Evolutionary conservation across 1,284 basidiomycete species (phyloP), one percentile per base, ranked within the genome.

Genomic region (Ceratobasidium sp.): DNA sequence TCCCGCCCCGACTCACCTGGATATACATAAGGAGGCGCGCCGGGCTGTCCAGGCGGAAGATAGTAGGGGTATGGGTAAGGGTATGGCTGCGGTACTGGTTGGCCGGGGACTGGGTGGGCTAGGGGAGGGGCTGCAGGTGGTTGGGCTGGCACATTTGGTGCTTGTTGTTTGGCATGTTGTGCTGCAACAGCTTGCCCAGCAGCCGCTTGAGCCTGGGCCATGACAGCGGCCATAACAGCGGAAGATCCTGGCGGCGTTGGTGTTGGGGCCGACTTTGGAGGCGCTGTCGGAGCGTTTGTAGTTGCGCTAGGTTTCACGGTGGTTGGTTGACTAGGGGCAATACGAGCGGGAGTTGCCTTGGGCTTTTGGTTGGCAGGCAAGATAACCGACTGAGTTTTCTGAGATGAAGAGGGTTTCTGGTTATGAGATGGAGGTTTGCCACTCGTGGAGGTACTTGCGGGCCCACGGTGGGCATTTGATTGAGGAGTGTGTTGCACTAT

Each of bases 241-340:
- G 69, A 58, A 23, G 69, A 74, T 2, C 69, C 69, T 1, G 69
- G 69, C 11, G 69, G 69, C n/a, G 69, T 74, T 28, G 69, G 69
- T 4, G 69, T 60, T 4, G 69, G 69, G n/a, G 69, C 69, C 35
- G 58, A 47, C 45, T 63, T 74, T 4, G 69, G 69, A 37, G n/a
- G n/a, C n/a, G n/a, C n/a, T n/a, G n/a, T n/a, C n/a, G 69, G 69
- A 13, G 42, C 56, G 61, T 63, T 74, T 33, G 69, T 74, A 13
- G 69, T 74, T 56, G 69, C 69, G n/a, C 69, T 74, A 26, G 69
- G 69, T 23, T 74, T 61, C 5, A 74, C 47, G n/a, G 69, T 74
- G 11, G 69, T 63, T 13, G 69, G 69, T 13, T 47, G 56, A 39
- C 47, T 74, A 3, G 69, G 39, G 15, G 69, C 39, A 28, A 51